phyloP scores from a whole-genome alignment of 345 rosid species.

The Crucihimalaya himalaica region DNA sequence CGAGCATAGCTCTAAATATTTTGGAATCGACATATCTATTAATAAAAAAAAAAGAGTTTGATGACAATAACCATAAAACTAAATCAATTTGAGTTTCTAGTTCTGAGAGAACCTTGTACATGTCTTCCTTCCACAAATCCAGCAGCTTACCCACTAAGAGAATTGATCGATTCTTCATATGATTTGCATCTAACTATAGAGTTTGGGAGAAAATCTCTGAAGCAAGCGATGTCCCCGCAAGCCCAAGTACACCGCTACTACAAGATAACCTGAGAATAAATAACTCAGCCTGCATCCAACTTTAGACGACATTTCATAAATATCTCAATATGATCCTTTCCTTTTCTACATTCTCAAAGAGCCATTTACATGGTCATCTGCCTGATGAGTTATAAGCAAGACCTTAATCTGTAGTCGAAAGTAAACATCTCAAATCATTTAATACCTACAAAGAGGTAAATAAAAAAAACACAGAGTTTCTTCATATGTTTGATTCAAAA shows the following conservation, averaged over 20 bases:
- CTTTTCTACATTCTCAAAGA: constrained; percentile 6
- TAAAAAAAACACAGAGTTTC: background rate
- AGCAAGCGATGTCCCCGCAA: constrained; percentile 82
- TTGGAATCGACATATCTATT: constrained; percentile 76
- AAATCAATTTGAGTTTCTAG: background rate
- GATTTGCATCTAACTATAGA: constrained; percentile 37
- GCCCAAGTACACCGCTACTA: constrained; percentile 92
- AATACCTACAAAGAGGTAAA: constrained; percentile 51
- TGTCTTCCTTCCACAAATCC: constrained; percentile 72
- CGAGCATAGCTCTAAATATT: too few species aligned
- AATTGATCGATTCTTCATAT: constrained; percentile 47
- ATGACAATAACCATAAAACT: constrained; percentile 14
- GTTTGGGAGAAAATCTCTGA: constrained; percentile 60
- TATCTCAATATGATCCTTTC: background rate
- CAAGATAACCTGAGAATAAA: constrained; percentile 90
- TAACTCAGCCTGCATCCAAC: constrained; percentile 76
- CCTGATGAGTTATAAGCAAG: constrained; percentile 89
- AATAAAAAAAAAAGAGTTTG: background rate
- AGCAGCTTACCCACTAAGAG: constrained; percentile 79
- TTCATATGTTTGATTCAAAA: background rate
- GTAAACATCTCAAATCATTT: constrained; percentile 65
- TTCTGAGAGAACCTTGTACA: constrained; percentile 64
- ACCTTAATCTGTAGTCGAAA: constrained; percentile 56
- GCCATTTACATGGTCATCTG: constrained; percentile 75
- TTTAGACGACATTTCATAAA: constrained; percentile 31